These are phyloP conservation scores for Haplosporangium gracile DNA, from an alignment of 192 early-diverging fungal genomes.

Conservation along the genomic window DNA sequence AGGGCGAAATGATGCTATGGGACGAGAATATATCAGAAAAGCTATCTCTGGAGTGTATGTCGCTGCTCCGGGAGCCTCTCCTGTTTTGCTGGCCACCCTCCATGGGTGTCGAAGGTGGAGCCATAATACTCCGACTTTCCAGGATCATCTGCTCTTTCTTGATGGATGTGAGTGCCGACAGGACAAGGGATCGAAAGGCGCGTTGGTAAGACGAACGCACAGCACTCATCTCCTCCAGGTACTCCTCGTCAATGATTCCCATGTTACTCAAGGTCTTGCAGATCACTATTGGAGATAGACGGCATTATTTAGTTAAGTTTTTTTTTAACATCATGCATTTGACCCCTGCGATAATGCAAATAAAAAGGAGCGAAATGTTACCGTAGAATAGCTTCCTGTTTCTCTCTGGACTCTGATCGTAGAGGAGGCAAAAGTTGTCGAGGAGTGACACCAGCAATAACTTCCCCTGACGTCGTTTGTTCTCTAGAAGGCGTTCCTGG, in stretches of 20 bases:
- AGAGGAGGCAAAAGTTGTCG: slow-evolving; percentile 91
- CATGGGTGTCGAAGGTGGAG: slow-evolving; percentile 45
- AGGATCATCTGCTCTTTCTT: slow-evolving; percentile 58
- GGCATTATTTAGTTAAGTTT: not conserved
- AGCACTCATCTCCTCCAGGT: slow-evolving; percentile 86
- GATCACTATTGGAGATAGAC: slow-evolving; percentile 59
- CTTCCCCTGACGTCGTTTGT: slow-evolving; percentile 67
- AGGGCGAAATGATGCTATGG: slow-evolving; percentile 17
- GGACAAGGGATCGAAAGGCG: slow-evolving; percentile 87
- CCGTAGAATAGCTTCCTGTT: slow-evolving; percentile 88
- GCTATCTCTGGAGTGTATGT: slow-evolving; percentile 22
- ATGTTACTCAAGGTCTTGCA: slow-evolving; percentile 88
- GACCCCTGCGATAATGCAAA: not conserved
- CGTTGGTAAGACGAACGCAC: slow-evolving; percentile 88
- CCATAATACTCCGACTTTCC: slow-evolving; percentile 64
- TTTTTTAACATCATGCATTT: not conserved
- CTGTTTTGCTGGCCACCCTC: slow-evolving; percentile 19
- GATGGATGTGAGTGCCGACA: slow-evolving; percentile 82
- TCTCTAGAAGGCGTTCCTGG: slow-evolving; percentile 49
- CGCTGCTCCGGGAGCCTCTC: slow-evolving; percentile 8
- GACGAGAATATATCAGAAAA: slow-evolving; percentile 18
- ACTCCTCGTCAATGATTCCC: slow-evolving; percentile 84
- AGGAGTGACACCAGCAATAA: slow-evolving; percentile 90
- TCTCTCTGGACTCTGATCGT: slow-evolving; percentile 87
- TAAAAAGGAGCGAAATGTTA: not conserved